These are phyloP conservation scores for Didymella arachidicola DNA, from an alignment of 2,329 filamentous ascomycete genomes.

Conservation along the genomic window DNA sequence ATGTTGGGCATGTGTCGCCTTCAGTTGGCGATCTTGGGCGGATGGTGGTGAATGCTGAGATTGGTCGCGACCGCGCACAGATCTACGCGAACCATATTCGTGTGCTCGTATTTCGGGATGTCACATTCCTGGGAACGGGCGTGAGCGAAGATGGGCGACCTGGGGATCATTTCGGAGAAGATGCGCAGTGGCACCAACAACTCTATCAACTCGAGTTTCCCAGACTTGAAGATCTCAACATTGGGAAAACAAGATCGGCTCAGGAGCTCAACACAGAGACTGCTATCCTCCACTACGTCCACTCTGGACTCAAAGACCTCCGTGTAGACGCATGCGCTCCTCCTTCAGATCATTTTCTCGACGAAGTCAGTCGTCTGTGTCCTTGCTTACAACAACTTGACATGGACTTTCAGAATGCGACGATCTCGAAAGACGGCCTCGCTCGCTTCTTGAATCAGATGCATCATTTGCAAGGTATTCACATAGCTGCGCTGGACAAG, in stretches of 20 bases:
- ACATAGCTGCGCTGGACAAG: constrained; percentile 2
- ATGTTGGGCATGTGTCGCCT: neutral
- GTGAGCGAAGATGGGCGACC: too few relatives aligned
- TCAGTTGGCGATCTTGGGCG: neutral
- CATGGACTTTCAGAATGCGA: constrained; percentile 1
- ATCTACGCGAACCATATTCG: constrained; percentile 3
- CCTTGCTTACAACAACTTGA: constrained; percentile 1
- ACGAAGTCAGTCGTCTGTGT: constrained; percentile 2
- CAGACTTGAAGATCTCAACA: neutral
- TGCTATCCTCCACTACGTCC: constrained; percentile 1
- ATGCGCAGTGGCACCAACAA: neutral
- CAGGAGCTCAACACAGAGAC: neutral
- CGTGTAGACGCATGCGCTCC: constrained; percentile 1
- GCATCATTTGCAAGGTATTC: neutral
- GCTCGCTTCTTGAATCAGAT: constrained; percentile 2
- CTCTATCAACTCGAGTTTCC: neutral
- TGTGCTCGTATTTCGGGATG: neutral
- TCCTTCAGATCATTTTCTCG: constrained; percentile 3
- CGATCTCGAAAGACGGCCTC: constrained; percentile 2
- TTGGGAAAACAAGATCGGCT: neutral
- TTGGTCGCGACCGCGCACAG: neutral
- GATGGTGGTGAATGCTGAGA: neutral
- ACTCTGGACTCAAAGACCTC: neutral
- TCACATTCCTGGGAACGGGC: too few relatives aligned
- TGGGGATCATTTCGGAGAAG: neutral